Conservation (phyloP, 2,329 filamentous ascomycete species). For the Pseudogymnoascus pannorum region DNA sequence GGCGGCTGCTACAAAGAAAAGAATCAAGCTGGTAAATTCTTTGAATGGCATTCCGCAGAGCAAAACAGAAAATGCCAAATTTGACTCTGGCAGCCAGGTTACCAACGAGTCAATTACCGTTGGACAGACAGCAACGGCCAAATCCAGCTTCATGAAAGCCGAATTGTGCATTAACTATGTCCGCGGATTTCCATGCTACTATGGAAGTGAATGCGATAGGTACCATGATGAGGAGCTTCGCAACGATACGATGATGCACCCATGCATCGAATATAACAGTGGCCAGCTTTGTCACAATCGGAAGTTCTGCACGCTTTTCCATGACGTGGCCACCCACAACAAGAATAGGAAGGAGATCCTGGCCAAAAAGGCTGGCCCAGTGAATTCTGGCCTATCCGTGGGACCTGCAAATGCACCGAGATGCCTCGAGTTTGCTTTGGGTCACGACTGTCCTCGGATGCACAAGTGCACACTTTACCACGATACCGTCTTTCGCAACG, state of each 20-base stretch:
- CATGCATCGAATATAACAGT: background rate
- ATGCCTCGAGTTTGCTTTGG: background rate
- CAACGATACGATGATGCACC: background rate
- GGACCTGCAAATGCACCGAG: background rate
- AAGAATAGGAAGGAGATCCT: background rate
- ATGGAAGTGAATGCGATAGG: background rate
- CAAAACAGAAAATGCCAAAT: background rate
- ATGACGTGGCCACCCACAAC: background rate
- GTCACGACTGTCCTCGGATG: background rate
- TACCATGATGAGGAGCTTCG: background rate
- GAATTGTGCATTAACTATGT: background rate
- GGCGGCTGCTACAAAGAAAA: background rate
- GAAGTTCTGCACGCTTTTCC: background rate
- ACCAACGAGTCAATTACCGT: background rate
- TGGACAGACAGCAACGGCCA: background rate
- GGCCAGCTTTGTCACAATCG: background rate
- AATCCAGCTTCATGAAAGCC: background rate
- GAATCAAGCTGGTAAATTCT: background rate
- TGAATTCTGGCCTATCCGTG: background rate
- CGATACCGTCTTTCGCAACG: background rate
- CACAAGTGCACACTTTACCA: background rate
- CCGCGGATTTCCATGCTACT: constrained; percentile 1
- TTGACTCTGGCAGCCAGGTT: background rate
- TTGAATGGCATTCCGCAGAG: background rate
- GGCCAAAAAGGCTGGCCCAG: background rate